Evolutionary conservation across 768 basidiomycete genomes (phyloP).

Genomic region (Suillus tomentosus): DNA sequence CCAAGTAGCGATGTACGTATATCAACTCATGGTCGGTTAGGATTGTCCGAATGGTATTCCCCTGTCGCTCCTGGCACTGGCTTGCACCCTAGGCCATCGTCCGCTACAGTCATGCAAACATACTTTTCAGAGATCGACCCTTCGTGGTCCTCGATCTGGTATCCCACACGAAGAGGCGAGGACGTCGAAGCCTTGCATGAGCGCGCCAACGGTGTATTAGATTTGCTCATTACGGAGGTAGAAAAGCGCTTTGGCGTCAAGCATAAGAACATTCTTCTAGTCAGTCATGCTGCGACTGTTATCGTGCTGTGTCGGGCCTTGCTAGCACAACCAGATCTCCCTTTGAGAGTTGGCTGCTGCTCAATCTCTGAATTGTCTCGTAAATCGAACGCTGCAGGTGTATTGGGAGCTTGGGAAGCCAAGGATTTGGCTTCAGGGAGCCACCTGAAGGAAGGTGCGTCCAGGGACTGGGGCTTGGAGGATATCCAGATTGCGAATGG

Average conservation of each 20-base stretch:
- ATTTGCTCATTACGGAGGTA: slow-evolving; percentile 51
- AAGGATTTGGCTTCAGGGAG: slow-evolving; percentile 52
- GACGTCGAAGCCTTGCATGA: slow-evolving; percentile 60
- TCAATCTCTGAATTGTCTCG: slow-evolving; percentile 61
- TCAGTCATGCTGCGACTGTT: slow-evolving; percentile 76
- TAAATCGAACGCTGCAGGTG: slow-evolving; percentile 25
- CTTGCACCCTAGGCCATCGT: slow-evolving; percentile 72
- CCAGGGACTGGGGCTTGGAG: slow-evolving; percentile 82
- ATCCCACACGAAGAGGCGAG: slow-evolving; percentile 76
- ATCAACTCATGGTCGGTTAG: slow-evolving; percentile 33
- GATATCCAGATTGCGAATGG: slow-evolving; percentile 64
- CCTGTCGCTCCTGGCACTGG: slow-evolving; percentile 67
- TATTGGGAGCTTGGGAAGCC: slow-evolving; percentile 50
- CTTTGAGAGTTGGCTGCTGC: slow-evolving; percentile 74
- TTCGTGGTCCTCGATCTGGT: slow-evolving; percentile 64
- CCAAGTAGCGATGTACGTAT: not conserved
- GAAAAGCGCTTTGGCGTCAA: slow-evolving; percentile 44
- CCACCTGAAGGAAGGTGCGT: slow-evolving; percentile 59
- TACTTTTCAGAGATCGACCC: slow-evolving; percentile 60
- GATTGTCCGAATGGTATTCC: slow-evolving; percentile 79
- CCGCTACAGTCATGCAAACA: slow-evolving; percentile 50
- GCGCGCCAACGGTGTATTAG: slow-evolving; percentile 55
- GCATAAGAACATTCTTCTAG: slow-evolving; percentile 57
- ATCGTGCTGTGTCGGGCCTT: slow-evolving; percentile 67
- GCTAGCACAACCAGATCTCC: slow-evolving; percentile 50